These are phyloP conservation scores for Podospora bellae-mahoneyi DNA, from an alignment of 495 filamentous ascomycete species.

Conservation along the genomic window DNA sequence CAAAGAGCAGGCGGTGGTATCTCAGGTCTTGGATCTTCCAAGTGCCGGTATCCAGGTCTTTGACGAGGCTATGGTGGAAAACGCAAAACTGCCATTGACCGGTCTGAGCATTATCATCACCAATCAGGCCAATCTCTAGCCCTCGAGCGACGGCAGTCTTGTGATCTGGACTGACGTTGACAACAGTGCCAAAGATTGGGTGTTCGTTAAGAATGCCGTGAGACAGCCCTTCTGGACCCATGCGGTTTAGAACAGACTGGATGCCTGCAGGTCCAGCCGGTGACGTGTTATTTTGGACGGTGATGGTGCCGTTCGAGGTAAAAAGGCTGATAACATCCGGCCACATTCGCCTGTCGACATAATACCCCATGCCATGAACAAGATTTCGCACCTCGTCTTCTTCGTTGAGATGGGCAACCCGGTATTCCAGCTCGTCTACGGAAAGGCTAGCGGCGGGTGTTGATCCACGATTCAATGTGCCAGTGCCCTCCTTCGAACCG, in stretches of 20 bases:
- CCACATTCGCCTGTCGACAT: slow-evolving; percentile 26
- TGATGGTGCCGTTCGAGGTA: slow-evolving; percentile 12
- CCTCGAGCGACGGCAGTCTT: slow-evolving; percentile 14
- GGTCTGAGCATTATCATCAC: slow-evolving; percentile 11
- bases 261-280: slow-evolving; percentile 6
- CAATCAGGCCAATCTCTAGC: slow-evolving; percentile 24
- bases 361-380: slow-evolving; percentile 19
- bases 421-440: slow-evolving; percentile 17
- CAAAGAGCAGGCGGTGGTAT: slow-evolving; percentile 13
- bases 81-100: slow-evolving; percentile 21
- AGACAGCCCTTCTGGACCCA: slow-evolving; percentile 20
- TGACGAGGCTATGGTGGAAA: slow-evolving; percentile 20
- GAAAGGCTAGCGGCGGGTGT: background rate
- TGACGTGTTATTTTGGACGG: slow-evolving; percentile 10
- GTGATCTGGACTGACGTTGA: slow-evolving; percentile 14
- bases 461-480: no score
- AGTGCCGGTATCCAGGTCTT: slow-evolving; percentile 16
- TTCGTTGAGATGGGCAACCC: slow-evolving; percentile 22
- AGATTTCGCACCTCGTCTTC: slow-evolving; percentile 27
- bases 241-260: slow-evolving; percentile 10
- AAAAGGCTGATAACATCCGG: slow-evolving; percentile 20
- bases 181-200: slow-evolving; percentile 22
- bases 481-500: background rate
- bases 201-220: slow-evolving; percentile 24
- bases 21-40: slow-evolving; percentile 21